Evolutionary conservation across 2,329 filamentous ascomycete species (phyloP), one percentile per base, ranked within the genome.

Genomic region (Fusarium verticillioides): DNA sequence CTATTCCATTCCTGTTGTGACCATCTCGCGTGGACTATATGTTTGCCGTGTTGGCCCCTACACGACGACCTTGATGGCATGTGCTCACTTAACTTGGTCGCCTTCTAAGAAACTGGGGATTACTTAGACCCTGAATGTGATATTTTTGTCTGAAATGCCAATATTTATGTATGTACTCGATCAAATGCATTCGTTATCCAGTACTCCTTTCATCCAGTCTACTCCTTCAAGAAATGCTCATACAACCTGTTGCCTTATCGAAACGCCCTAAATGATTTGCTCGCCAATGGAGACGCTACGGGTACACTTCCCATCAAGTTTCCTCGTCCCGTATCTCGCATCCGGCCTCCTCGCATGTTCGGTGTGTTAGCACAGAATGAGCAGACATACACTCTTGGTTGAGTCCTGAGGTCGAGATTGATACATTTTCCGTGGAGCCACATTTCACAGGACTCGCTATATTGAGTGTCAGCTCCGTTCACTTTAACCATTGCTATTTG

Each of bases 341-440:
- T 79, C 46, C 87, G 84, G 28, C 85, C 83, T 37, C 84, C 85
- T 30, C 87, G 84, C 78, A 86, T 84, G 66, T 86, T 88, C 4
- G 89, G 87, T 13, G 89, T 90, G 72, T 90, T 87, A 26, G 87
- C 87, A 77, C 90, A 92, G 69, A 89, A 92, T 4, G 87, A 85
- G 77, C 90, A 92, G 40, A 92, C 88, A 74, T 91, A 92, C 9
- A 92, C 87, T 18, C 85, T 84, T 9, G 90, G 88, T 73, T 89
- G 85, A n/a, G 85, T 86, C 63, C 86, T 84, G 53, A 85, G 85
- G 50, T 86, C 87, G 70, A 91, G 87, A 69, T 89, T 89, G 75
- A 91, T 85, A 78, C 90, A 92, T 63, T 84, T 85, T n/a, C 88
- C 89, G 77, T 92, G 90, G 36, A 91, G 86, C 85, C 87, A 90